Evolutionary conservation across 2,329 filamentous ascomycete species (phyloP), one percentile per base, ranked within the genome.

Genomic region (Aaosphaeria arxii): DNA sequence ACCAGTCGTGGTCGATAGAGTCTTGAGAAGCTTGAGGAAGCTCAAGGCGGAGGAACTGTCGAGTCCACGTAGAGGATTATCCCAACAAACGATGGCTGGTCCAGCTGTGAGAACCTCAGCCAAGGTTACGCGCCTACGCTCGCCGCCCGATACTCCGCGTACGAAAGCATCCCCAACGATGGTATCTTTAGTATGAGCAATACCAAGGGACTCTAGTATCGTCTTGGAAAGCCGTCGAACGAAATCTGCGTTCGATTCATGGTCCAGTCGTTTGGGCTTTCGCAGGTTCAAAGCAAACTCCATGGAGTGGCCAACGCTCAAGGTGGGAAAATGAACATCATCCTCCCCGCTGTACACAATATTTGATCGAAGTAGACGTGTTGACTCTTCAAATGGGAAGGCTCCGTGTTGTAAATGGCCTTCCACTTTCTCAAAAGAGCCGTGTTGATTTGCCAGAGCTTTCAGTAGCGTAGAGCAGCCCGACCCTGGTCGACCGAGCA

Each of bases 291-390:
- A 42, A n/a, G 65, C 33, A 36, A 36, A 36, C 33, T 36, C 33
- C 13, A 36, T 9, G 9, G 33, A 95, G 66, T 94, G 87, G 50
- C 87, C 85, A 3, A 95, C 89, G 0, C 88, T 91, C 24, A 95
- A 75, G 0, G 87, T 91, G 1, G 89, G 80, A 55, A 89, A 84
- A 59, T 94, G 89, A 5, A 90, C 75, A 56, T 94, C 89, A 59
- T 91, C 88, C 66, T 90, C 87, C 54, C 86, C 82, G 61, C 89
- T 90, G 72, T 91, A 92, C 6, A 90, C 83, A 1, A 86, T 84
- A 70, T 92, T 87, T 45, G 87, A 87, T 11, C 87, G 81, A 65
- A 88, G 91, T 29, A 9, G n/a, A 9, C n/a, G 9, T 11, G 9
- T 9, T 24, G 17, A 24, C 17, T 24, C 2, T 24, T 24, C 17